Evolutionary conservation across 1,284 basidiomycete genomes (phyloP).

Genomic region (Amylostereum chailletii): DNA sequence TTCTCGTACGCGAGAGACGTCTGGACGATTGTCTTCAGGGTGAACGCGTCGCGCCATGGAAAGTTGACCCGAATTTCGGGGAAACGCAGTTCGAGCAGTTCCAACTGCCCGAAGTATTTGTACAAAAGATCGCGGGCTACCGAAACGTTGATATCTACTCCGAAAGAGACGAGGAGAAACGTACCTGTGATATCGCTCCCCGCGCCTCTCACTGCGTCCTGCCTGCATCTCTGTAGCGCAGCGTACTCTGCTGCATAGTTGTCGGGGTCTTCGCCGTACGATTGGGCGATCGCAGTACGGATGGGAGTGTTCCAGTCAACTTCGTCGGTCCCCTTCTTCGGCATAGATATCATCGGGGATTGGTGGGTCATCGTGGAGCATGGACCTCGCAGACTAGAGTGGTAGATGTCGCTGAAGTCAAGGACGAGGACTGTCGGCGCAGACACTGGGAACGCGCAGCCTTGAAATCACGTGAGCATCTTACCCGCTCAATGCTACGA

Average conservation of each 20-base stretch:
- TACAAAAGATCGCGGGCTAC: slow-evolving; percentile 87
- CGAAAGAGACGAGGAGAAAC: slow-evolving; percentile 14
- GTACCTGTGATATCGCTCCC: slow-evolving; percentile 88
- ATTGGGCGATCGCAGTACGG: slow-evolving; percentile 78
- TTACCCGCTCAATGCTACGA: no score
- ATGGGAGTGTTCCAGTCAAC: slow-evolving; percentile 92
- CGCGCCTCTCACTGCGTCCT: slow-evolving; percentile 92
- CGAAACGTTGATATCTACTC: background rate
- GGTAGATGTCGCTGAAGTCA: no score
- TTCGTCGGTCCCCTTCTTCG: slow-evolving; percentile 72
- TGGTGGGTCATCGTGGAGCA: slow-evolving; percentile 50
- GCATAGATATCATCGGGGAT: slow-evolving; percentile 77
- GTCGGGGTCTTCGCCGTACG: slow-evolving; percentile 91
- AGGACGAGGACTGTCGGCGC: no score
- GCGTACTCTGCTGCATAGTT: slow-evolving; percentile 80
- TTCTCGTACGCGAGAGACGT: slow-evolving; percentile 98
- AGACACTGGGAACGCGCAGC: no score
- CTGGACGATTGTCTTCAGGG: slow-evolving; percentile 86
- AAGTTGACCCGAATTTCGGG: slow-evolving; percentile 95
- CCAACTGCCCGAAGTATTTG: slow-evolving; percentile 99
- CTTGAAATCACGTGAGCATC: no score
- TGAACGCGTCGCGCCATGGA: slow-evolving; percentile 96
- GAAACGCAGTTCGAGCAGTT: slow-evolving; percentile 94
- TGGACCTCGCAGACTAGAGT: background rate
- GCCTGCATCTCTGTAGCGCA: slow-evolving; percentile 80